Base-by-base conservation (phyloP, 2,329 filamentous ascomycete species). In the Bipolaris sorokiniana region DNA sequence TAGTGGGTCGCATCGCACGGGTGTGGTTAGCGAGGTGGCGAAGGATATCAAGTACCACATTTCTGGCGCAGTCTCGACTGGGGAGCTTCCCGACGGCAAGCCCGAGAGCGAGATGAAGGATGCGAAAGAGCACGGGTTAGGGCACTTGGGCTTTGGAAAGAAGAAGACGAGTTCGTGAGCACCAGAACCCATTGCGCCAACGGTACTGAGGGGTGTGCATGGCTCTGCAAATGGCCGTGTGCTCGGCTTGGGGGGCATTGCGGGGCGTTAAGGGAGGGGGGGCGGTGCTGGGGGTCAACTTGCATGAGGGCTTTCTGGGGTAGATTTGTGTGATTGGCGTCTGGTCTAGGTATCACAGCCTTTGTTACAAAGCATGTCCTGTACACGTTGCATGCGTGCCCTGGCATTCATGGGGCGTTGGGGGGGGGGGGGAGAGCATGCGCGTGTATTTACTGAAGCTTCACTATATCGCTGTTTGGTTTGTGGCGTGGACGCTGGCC, bases 21-120 rank as follows among this genome's bases (percentile, higher is more conserved):
- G 41, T 49, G 47, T 26, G 59, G 63, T 63, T n/a, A 58, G 51
- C 54, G 65, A 67, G 46, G 59, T 69, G 31, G 63, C 72, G 11
- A 62, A 64, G 16, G 67, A 72, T 2, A 57, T 68, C 11, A 68
- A 73, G 40, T 73, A 76, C 51, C 67, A 70, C 28, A 58, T 67
- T 6, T 68, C 67, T 26, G 66, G 65, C 7, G 65, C 66, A n/a
- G 65, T 77, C 10, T 72, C 72, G 0, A 80, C 79, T 1, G 63
- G 69, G n/a, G 74, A 78, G n/a, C 66, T 80, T 3, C 78, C 79
- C 0, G 78, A 70, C 36, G 79, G 79, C 2, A 66, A 67, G 22
- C 76, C 77, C 10, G 77, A 80, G 59, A 66, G 70, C 7, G 69
- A 80, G 45, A 67, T 78, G 65, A 71, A 76, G 48, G 68, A 69